A percentile compares a stretch with the other conserved stretches of the same genome.
Evolutionary conservation across 257 asterid genomes (phyloP).

Genomic region (Nicotiana tabacum): DNA sequence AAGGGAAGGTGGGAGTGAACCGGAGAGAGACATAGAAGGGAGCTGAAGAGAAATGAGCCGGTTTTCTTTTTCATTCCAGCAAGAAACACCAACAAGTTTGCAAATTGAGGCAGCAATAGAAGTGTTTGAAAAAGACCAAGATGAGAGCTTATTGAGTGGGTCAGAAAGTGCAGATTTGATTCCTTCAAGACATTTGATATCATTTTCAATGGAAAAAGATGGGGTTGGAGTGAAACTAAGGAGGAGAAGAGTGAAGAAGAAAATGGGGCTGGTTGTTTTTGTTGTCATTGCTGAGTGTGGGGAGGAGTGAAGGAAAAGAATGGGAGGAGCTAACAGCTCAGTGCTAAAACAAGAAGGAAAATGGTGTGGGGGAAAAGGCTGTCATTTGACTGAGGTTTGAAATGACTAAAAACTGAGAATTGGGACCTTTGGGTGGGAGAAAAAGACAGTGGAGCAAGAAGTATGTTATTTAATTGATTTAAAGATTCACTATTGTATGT

Average conservation of each 20-base stretch:
- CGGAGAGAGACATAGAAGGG: slow-evolving; percentile 36
- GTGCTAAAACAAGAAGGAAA: background rate
- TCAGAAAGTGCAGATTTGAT: slow-evolving; percentile 43
- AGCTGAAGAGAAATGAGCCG: slow-evolving; percentile 39
- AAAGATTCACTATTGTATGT: no score
- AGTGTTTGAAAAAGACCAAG: slow-evolving; percentile 48
- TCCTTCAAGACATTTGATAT: slow-evolving; percentile 43
- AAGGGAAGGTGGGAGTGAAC: slow-evolving; percentile 41
- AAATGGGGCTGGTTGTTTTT: background rate
- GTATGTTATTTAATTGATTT: background rate
- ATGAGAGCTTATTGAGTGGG: slow-evolving; percentile 32
- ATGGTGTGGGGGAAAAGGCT: background rate
- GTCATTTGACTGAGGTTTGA: slow-evolving; percentile 10
- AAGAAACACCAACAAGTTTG: slow-evolving; percentile 43
- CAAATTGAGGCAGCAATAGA: slow-evolving; percentile 51
- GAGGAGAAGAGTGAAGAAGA: slow-evolving; percentile 13
- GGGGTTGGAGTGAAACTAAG: background rate
- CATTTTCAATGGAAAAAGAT: slow-evolving; percentile 38
- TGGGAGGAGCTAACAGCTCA: background rate
- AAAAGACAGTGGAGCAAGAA: background rate
- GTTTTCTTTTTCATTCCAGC: slow-evolving; percentile 69
- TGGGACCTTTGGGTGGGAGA: background rate
- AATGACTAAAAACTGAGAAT: background rate
- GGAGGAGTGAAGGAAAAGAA: background rate
- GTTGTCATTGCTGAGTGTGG: background rate